These are phyloP conservation scores for Fusarium coffeatum DNA, from an alignment of 2,329 filamentous ascomycete species.

Conservation along the genomic window DNA sequence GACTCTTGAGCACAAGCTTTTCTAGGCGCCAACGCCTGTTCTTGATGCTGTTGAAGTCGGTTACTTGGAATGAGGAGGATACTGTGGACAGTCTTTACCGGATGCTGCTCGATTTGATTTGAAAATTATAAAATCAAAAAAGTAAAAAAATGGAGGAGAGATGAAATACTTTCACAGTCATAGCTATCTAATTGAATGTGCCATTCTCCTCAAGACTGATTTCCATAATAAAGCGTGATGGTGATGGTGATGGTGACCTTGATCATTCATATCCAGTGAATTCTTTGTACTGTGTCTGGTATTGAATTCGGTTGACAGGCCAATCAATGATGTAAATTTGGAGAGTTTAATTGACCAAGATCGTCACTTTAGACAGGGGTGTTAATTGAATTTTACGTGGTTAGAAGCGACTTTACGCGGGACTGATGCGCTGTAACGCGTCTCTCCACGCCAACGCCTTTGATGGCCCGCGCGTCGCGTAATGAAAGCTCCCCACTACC, in stretches of 20 bases:
- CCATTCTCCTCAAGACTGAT: conserved; percentile 30
- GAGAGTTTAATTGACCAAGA: not conserved
- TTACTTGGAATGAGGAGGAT: conserved; percentile 9
- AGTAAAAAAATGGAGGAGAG: conserved; percentile 35
- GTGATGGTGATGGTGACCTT: not conserved
- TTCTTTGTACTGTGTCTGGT: not conserved
- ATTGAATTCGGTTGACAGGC: not conserved
- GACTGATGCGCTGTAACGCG: conserved; percentile 43
- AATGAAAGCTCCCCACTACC: conserved; percentile 44
- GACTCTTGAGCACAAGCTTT: conserved; percentile 98
- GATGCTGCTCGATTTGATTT: conserved; percentile 7
- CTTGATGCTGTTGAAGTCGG: conserved; percentile 1
- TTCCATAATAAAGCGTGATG: not conserved
- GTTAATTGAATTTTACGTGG: conserved; percentile 15
- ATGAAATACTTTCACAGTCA: conserved; percentile 33
- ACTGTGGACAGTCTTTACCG: conserved; percentile 33
- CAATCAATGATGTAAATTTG: conserved; percentile 6
- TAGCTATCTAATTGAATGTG: conserved; percentile 42
- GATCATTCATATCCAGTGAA: not conserved
- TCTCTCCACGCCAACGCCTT: conserved; percentile 42
- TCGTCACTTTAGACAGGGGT: conserved; percentile 8
- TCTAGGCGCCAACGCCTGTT: conserved; percentile 60
- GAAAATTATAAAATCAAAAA: conserved; percentile 3
- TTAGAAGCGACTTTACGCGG: conserved; percentile 9
- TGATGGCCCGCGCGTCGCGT: conserved; percentile 48